A percentile compares a stretch with the other conserved stretches of the same genome.
phyloP scores from a whole-genome alignment of 768 basidiomycete genomes.

The Russula earlei region DNA sequence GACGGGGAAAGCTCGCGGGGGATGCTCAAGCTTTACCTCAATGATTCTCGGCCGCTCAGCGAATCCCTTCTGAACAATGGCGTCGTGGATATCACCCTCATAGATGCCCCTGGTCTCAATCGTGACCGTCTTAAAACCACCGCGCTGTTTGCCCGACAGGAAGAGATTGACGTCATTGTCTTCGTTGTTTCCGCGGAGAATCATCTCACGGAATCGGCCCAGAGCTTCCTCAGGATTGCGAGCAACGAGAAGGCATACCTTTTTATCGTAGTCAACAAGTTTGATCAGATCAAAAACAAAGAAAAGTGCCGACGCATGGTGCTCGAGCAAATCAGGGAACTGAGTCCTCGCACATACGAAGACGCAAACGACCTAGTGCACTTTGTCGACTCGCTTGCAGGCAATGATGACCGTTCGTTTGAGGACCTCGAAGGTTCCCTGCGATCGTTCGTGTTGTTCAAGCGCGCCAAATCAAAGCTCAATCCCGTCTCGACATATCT shows the following conservation, averaged over 20 bases:
- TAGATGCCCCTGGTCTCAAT: slow-evolving; percentile 96
- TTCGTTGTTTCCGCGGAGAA: slow-evolving; percentile 98
- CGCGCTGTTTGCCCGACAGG: slow-evolving; percentile 88
- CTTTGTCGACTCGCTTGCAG: slow-evolving; percentile 88
- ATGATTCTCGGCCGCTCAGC: slow-evolving; percentile 65
- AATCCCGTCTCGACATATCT: slow-evolving; percentile 90
- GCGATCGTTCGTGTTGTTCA: slow-evolving; percentile 90
- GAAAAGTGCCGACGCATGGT: slow-evolving; percentile 82
- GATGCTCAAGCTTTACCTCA: slow-evolving; percentile 82
- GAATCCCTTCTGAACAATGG: slow-evolving; percentile 90
- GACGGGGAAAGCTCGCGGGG: slow-evolving; percentile 62
- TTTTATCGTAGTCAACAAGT: slow-evolving; percentile 99
- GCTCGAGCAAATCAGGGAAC: slow-evolving; percentile 86
- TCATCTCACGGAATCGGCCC: slow-evolving; percentile 93
- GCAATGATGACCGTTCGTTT: slow-evolving; percentile 65
- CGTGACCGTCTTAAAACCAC: slow-evolving; percentile 93
- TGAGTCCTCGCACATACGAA: slow-evolving; percentile 87
- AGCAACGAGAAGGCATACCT: slow-evolving; percentile 96
- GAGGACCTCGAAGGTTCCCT: slow-evolving; percentile 83
- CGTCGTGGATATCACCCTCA: slow-evolving; percentile 94
- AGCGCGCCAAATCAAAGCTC: slow-evolving; percentile 93
- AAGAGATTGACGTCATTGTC: slow-evolving; percentile 97
- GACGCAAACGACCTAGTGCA: slow-evolving; percentile 92
- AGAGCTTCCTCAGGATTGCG: slow-evolving; percentile 87
- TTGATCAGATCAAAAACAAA: slow-evolving; percentile 91